phyloP scores from a whole-genome alignment of 2,329 filamentous ascomycete genomes.

The Westerdykella ornata region DNA sequence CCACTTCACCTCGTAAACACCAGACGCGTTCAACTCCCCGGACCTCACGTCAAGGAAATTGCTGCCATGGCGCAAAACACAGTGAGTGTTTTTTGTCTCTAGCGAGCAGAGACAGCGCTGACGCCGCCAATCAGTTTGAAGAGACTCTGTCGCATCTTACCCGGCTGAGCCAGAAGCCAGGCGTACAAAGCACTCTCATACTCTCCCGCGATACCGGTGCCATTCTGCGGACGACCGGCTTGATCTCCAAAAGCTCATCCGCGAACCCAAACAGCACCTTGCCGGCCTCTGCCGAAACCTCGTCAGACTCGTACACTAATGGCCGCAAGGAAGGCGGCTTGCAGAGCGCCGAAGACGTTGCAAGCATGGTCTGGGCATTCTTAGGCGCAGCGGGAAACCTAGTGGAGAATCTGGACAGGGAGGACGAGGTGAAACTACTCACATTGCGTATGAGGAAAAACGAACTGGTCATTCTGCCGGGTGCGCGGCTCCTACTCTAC shows the following conservation, averaged over 20 bases:
- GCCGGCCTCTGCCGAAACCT: conserved; percentile 29
- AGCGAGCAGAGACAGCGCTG: conserved; percentile 2
- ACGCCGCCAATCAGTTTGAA: conserved; percentile 33
- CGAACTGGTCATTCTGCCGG: conserved; percentile 73
- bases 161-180: conserved; percentile 68
- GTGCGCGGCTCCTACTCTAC: conserved; percentile 25
- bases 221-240: conserved; percentile 68
- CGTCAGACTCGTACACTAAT: conserved; percentile 27
- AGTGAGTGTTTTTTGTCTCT: conserved; percentile 10
- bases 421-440: conserved; percentile 72
- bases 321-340: conserved; percentile 41
- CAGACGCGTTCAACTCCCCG: too few species aligned
- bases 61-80: conserved; percentile 25
- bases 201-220: conserved; percentile 65
- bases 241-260: conserved; percentile 54
- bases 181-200: conserved; percentile 70
- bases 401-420: conserved; percentile 65
- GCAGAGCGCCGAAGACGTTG: conserved; percentile 64
- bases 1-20: too few species aligned
- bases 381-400: conserved; percentile 61
- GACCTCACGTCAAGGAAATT: too few species aligned
- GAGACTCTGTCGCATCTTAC: conserved; percentile 60
- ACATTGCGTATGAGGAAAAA: conserved; percentile 76
- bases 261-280: conserved; percentile 39
- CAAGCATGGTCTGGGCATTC: conserved; percentile 69